phyloP scores from a whole-genome alignment of 2,329 filamentous ascomycete species.

The Dichotomopilus funicola region DNA sequence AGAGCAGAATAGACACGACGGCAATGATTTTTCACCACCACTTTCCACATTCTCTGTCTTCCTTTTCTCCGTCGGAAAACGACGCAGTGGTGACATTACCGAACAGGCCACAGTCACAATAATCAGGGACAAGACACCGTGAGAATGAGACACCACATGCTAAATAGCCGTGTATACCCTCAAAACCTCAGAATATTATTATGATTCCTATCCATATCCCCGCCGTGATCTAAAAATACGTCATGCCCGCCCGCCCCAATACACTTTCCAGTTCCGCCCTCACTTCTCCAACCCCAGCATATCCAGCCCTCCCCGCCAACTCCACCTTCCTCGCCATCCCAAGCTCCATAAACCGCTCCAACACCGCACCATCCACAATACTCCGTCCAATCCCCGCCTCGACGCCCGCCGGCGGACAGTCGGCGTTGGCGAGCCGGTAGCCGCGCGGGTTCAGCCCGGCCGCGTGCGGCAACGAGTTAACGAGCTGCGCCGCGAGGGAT shows the following conservation, averaged over 20 bases:
- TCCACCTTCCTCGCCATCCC: constrained; percentile 65
- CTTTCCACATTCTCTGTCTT: too few relatives aligned
- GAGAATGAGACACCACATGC: too few relatives aligned
- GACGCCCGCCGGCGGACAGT: constrained; percentile 42
- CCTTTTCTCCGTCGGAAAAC: too few relatives aligned
- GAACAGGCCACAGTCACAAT: too few relatives aligned
- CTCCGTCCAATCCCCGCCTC: constrained; percentile 55
- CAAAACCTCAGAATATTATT: too few relatives aligned
- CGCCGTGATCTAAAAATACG: constrained; percentile 36
- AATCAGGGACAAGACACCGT: too few relatives aligned
- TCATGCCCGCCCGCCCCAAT: constrained; percentile 57
- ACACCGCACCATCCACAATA: constrained; percentile 71
- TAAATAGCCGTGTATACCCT: too few relatives aligned
- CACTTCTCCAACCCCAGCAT: constrained; percentile 58
- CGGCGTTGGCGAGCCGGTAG: constrained; percentile 53
- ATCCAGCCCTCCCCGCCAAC: constrained; percentile 67
- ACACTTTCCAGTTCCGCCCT: constrained; percentile 61
- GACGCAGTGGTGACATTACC: too few relatives aligned
- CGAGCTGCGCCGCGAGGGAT: constrained; percentile 73
- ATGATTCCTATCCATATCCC: too few relatives aligned
- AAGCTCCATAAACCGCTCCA: constrained; percentile 70
- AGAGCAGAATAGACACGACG: too few relatives aligned
- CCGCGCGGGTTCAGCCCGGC: constrained; percentile 79
- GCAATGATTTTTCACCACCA: too few relatives aligned
- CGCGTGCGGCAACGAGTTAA: constrained; percentile 66